phyloP scores from a whole-genome alignment of 495 filamentous ascomycete genomes.

The Trichoderma erinaceum region DNA sequence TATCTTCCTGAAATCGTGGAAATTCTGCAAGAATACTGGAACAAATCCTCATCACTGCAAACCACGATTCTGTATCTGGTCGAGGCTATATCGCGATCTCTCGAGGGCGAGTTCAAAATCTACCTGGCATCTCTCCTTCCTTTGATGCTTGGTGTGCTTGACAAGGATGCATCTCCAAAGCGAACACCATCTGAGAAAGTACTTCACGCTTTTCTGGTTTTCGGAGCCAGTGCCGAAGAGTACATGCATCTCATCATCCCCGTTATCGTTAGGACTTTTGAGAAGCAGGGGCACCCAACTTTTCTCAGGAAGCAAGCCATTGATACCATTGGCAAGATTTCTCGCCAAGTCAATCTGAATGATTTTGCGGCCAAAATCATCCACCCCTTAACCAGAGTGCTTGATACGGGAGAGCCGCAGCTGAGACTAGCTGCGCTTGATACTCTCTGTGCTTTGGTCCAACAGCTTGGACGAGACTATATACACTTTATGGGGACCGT shows the following conservation, averaged over 20 bases:
- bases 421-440: slow-evolving; percentile 84
- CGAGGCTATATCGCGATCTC: slow-evolving; percentile 83
- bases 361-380: slow-evolving; percentile 94
- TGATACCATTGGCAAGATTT: slow-evolving; percentile 91
- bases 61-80: slow-evolving; percentile 85
- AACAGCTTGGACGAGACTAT: slow-evolving; percentile 93
- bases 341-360: slow-evolving; percentile 92
- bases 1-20: slow-evolving; percentile 78
- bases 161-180: slow-evolving; percentile 68
- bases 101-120: slow-evolving; percentile 96
- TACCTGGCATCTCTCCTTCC: slow-evolving; percentile 85
- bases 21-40: slow-evolving; percentile 82
- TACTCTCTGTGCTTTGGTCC: slow-evolving; percentile 89
- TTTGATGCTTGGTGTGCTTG: slow-evolving; percentile 87
- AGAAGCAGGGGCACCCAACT: slow-evolving; percentile 70
- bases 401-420: slow-evolving; percentile 61
- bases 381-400: slow-evolving; percentile 76
- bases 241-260: slow-evolving; percentile 99
- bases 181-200: slow-evolving; percentile 79
- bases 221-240: slow-evolving; percentile 92
- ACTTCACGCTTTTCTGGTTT: slow-evolving; percentile 89
- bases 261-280: slow-evolving; percentile 86
- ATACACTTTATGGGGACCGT: slow-evolving; percentile 86
- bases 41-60: slow-evolving; percentile 66
- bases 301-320: slow-evolving; percentile 81